Base-by-base conservation (phyloP, 139 green algal genomes). In the Chlorella vulgaris region DNA sequence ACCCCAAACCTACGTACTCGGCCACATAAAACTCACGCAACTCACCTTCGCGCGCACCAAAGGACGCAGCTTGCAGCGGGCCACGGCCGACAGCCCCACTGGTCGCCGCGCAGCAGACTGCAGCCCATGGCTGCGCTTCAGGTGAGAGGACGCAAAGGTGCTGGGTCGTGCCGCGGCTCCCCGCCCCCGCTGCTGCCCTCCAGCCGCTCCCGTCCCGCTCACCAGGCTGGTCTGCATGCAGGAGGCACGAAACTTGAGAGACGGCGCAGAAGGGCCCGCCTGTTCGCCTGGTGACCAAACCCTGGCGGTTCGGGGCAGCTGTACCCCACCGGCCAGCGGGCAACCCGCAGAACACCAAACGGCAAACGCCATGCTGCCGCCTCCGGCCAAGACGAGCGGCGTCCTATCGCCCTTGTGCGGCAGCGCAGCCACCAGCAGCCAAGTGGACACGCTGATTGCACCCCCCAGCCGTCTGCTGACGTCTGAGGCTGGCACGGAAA, bases 351-450 rank as follows among this genome's bases (percentile, higher is more conserved):
- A 10, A 40, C 31, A 8, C 5, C 21, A 29, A 29, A 29, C n/a
- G 19, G 22, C 63, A 24, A 22, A 7, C 4, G 33, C 42, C 33
- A 79, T 79, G 71, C 71, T 35, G 10, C 71, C 71, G 3, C 71
- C 71, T 7, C 53, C 71, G 24, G 39, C 69, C 10, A 62, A 39
- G n/a, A 13, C 43, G 39, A 40, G 69, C 38, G 29, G 33, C 36
- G 70, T 22, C 70, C 31, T 36, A 5, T 47, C 36, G 22, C 18
- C 71, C n/a, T n/a, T n/a, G n/a, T n/a, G n/a, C n/a, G n/a, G n/a
- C 42, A 76, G 69, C 69, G 15, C 42, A 7, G 69, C 69, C 28
- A 76, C 43, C 69, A 76, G 69, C 69, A 82, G 76, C 76, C 76
- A 82, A 47, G 43, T 58, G 4, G 76, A 82, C 8, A 70, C 76